Evolutionary conservation across 1,284 basidiomycete species (phyloP), one percentile per base, ranked within the genome.

Genomic region (Rhodotorula sp.): DNA sequence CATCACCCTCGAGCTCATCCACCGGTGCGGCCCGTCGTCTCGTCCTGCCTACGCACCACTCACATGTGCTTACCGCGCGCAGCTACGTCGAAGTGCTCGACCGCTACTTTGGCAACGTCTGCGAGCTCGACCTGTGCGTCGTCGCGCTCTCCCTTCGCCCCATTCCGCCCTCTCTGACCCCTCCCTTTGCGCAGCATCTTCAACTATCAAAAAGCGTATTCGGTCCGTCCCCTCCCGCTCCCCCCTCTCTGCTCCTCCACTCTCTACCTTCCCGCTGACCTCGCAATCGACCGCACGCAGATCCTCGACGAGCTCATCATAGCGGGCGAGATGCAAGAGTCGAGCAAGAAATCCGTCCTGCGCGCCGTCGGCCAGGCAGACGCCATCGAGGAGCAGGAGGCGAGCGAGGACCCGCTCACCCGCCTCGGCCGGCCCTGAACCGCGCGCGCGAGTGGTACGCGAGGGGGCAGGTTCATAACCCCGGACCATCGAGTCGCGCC

Each of bases 261-360:
- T 10, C 25, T 14, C 21, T 3, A 8, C 4, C 8, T 7, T 34
- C 13, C 60, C 52, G 34, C 50, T 19, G 12, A 14, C 25, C 21
- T 23, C 48, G 50, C 48, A n/a, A n/a, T n/a, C n/a, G n/a, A n/a
- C n/a, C n/a, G 21, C 1, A 16, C n/a, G 56, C 78, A 93, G 91
- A 97, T 97, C 77, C 85, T 99, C 67, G 97, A 99, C 81, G 97
- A 99, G 82, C 86, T 99, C 64, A 95, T 99, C 81, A 97, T 99
- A 73, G 91, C 94, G 8, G 97, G 97, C 57, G 97, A 99, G 82
- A 85, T 99, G 77, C 96, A 99, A 83, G 97, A 99, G 80, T 95
- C 95, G 2, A 95, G 92, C 45, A 99, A 99, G 87, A 99, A 99
- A 83, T 92, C 93, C 8, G 96, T 99, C 10, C 84, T 99, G 63